These are phyloP conservation scores for Chloranthus sessilifolius DNA, from an alignment of 164 flowering plant species.

Conservation along the genomic window DNA sequence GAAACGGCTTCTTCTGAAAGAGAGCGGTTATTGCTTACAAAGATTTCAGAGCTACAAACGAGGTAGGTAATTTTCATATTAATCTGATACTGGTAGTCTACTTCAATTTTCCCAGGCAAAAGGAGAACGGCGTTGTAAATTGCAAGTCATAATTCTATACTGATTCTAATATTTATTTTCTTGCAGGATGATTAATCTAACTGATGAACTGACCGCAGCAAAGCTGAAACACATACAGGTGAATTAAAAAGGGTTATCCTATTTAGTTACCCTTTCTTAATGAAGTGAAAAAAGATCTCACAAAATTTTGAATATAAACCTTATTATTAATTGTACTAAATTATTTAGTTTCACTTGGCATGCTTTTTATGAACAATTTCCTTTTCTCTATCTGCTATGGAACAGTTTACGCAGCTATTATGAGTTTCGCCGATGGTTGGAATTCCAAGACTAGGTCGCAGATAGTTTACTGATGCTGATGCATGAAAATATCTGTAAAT, in stretches of 20 bases:
- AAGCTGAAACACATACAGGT: conserved; percentile 61
- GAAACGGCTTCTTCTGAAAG: conserved; percentile 62
- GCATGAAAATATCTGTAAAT: too few species aligned
- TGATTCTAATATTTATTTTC: background rate
- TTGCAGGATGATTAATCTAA: conserved; percentile 68
- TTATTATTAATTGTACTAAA: too few species aligned
- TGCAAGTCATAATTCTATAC: background rate
- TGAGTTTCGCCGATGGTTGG: too few species aligned
- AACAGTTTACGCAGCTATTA: too few species aligned
- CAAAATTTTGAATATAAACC: too few species aligned
- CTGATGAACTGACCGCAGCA: conserved; percentile 67
- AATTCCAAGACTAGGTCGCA: too few species aligned
- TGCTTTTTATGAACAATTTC: too few species aligned
- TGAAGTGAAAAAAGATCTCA: too few species aligned
- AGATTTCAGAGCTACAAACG: conserved; percentile 63
- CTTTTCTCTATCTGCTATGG: too few species aligned
- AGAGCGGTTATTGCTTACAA: conserved; percentile 52
- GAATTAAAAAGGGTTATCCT: conserved; percentile 16
- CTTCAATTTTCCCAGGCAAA: background rate
- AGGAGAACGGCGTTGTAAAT: background rate
- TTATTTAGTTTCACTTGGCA: too few species aligned
- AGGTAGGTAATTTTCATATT: conserved; percentile 38
- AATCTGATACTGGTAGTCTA: background rate
- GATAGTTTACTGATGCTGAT: too few species aligned
- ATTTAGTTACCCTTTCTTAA: too few species aligned